Evolutionary conservation across 306 rosid genomes (phyloP).

Genomic region (Parietaria judaica): DNA sequence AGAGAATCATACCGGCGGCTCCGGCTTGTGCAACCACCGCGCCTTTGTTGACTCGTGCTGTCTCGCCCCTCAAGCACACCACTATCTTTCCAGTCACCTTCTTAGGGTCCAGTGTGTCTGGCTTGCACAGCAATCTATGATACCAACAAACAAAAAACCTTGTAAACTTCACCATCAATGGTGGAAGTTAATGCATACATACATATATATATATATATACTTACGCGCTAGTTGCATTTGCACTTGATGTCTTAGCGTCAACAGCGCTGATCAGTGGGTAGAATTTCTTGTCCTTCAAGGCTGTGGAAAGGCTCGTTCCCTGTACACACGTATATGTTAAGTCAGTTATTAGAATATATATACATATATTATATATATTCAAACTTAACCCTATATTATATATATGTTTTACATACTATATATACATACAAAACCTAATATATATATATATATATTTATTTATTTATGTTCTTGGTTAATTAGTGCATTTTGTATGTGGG

Average conservation of each 20-base stretch:
- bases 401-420: too few relatives aligned
- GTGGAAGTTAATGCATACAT: too few relatives aligned
- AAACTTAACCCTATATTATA: neutral
- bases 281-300: slow-evolving; percentile 28
- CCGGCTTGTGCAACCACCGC: slow-evolving; percentile 43
- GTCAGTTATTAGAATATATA: neutral
- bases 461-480: too few relatives aligned
- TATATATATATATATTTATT: too few relatives aligned
- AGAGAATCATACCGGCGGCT: slow-evolving; percentile 74
- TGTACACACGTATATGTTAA: slow-evolving; percentile 8
- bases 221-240: slow-evolving; percentile 32
- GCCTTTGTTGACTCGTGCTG: slow-evolving; percentile 41
- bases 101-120: slow-evolving; percentile 35
- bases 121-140: slow-evolving; percentile 32
- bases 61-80: slow-evolving; percentile 48
- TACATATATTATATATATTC: neutral
- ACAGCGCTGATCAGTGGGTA: slow-evolving; percentile 49
- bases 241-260: slow-evolving; percentile 27
- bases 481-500: too few relatives aligned
- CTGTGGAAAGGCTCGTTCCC: slow-evolving; percentile 47
- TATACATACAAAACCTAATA: too few relatives aligned
- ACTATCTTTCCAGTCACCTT: slow-evolving; percentile 53
- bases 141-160: neutral
- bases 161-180: too few relatives aligned
- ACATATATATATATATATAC: neutral